phyloP scores from a whole-genome alignment of 2,329 filamentous ascomycete genomes.

The Plenodomus lindquistii region DNA sequence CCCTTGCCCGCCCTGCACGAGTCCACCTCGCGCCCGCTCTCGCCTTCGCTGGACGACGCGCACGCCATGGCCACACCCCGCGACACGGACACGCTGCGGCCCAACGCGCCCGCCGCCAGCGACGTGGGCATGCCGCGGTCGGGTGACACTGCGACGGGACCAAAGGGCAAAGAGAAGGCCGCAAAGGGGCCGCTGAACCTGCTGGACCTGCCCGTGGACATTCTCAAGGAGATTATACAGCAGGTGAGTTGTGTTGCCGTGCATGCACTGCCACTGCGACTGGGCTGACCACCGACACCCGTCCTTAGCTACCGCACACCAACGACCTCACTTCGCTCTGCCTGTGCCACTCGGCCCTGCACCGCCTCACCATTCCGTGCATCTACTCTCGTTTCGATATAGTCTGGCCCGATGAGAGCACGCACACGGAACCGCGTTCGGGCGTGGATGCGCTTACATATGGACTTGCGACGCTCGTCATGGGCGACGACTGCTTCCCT shows the following conservation, averaged over 20 bases:
- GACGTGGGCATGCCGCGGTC: constrained; percentile 8
- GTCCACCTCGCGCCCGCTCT: constrained; percentile 18
- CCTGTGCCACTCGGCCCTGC: constrained; percentile 75
- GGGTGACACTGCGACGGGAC: constrained; percentile 45
- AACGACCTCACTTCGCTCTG: constrained; percentile 81
- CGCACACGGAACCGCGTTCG: constrained; percentile 66
- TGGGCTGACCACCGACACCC: constrained; percentile 16
- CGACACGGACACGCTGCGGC: constrained; percentile 16
- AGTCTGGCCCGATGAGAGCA: constrained; percentile 77
- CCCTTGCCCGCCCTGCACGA: constrained; percentile 30
- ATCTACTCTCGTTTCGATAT: constrained; percentile 89
- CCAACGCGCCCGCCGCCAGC: constrained; percentile 10
- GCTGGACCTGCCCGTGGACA: constrained; percentile 76
- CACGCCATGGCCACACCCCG: constrained; percentile 15
- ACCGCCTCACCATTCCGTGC: constrained; percentile 73
- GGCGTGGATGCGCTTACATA: constrained; percentile 84
- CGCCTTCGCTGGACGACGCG: constrained; percentile 28
- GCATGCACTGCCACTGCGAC: neutral
- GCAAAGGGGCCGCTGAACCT: constrained; percentile 63
- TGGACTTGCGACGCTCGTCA: constrained; percentile 77
- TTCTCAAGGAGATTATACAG: constrained; percentile 77
- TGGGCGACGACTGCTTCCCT: constrained; percentile 68
- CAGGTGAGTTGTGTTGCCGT: constrained; percentile 62
- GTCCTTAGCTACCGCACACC: constrained; percentile 70
- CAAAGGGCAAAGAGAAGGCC: constrained; percentile 55